A percentile compares a stretch with the other conserved stretches of the same genome.
These are phyloP conservation scores for Ustilago tritici DNA, from an alignment of 1,284 basidiomycete genomes.

Conservation along the genomic window DNA sequence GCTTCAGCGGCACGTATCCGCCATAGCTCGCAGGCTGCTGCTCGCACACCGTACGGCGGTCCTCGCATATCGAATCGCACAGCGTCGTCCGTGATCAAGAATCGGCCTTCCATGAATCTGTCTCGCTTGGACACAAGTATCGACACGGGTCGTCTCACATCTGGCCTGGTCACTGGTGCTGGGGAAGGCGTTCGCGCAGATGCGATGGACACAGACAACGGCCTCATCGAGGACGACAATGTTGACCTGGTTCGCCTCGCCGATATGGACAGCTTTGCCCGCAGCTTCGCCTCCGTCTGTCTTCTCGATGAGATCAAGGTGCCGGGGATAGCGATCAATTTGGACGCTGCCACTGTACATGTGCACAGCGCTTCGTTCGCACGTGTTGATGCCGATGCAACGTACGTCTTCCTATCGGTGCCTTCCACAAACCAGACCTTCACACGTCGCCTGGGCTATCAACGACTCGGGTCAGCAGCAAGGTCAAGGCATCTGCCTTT, in stretches of 20 bases:
- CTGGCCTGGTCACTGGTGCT: constrained; percentile 15
- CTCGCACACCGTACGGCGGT: constrained; percentile 44
- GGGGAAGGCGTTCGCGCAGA: constrained; percentile 21
- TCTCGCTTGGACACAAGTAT: constrained; percentile 36
- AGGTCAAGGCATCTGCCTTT: constrained; percentile 25
- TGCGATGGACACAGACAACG: constrained; percentile 18
- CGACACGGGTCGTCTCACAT: constrained; percentile 22
- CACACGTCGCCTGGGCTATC: constrained; percentile 34
- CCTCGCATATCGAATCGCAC: constrained; percentile 36
- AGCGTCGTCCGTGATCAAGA: constrained; percentile 27
- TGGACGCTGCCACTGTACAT: constrained; percentile 2
- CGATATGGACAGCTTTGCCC: constrained; percentile 53
- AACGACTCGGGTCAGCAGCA: constrained; percentile 11
- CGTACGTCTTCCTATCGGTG: constrained; percentile 32
- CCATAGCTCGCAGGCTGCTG: constrained; percentile 44
- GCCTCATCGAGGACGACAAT: constrained; percentile 21
- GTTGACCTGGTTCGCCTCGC: constrained; percentile 33
- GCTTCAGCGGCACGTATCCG: constrained; percentile 33
- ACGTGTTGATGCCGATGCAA: constrained; percentile 11
- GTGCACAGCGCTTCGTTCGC: constrained; percentile 22
- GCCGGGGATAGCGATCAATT: not conserved
- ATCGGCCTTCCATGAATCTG: constrained; percentile 38
- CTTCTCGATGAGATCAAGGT: constrained; percentile 57
- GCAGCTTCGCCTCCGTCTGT: constrained; percentile 52
- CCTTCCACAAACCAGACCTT: constrained; percentile 30